Evolutionary conservation across 225 moss, liverwort and hornwort genomes (phyloP).

Genomic region (Takakia lepidozioides): DNA sequence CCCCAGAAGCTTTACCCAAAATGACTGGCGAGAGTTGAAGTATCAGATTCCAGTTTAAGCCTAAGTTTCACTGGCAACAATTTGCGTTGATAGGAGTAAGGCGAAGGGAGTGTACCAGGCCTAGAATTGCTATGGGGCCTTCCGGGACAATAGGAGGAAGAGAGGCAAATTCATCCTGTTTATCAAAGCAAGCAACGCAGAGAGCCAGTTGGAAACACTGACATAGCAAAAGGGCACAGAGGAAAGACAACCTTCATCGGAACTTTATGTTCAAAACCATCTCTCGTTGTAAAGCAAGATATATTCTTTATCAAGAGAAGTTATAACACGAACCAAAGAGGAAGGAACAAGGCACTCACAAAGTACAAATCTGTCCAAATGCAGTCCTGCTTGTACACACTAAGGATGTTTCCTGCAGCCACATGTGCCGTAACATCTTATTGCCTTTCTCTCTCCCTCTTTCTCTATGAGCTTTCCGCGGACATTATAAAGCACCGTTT

Average conservation of each 20-base stretch:
- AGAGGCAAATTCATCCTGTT: conserved; percentile 69
- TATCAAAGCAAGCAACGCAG: conserved; percentile 3
- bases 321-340: not conserved
- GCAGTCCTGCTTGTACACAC: conserved; percentile 33
- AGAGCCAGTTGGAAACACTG: too few species aligned
- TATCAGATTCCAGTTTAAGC: too few species aligned
- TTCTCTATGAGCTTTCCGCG: too few species aligned
- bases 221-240: too few species aligned
- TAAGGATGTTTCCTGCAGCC: conserved; percentile 38
- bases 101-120: conserved; percentile 41
- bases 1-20: not conserved
- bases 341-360: conserved; percentile 23
- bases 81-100: too few species aligned
- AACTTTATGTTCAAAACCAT: too few species aligned
- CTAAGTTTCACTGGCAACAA: too few species aligned
- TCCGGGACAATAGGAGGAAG: conserved; percentile 62
- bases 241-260: too few species aligned
- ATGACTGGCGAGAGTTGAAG: too few species aligned
- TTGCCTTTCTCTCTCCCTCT: too few species aligned
- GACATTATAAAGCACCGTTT: too few species aligned
- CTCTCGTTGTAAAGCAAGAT: too few species aligned
- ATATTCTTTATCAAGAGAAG: not conserved
- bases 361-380: conserved; percentile 38
- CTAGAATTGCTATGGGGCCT: conserved; percentile 69
- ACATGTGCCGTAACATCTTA: conserved; percentile 4